Evolutionary conservation across 2,329 filamentous ascomycete species (phyloP), one percentile per base, ranked within the genome.

Genomic region (Epichloe glyceriae): DNA sequence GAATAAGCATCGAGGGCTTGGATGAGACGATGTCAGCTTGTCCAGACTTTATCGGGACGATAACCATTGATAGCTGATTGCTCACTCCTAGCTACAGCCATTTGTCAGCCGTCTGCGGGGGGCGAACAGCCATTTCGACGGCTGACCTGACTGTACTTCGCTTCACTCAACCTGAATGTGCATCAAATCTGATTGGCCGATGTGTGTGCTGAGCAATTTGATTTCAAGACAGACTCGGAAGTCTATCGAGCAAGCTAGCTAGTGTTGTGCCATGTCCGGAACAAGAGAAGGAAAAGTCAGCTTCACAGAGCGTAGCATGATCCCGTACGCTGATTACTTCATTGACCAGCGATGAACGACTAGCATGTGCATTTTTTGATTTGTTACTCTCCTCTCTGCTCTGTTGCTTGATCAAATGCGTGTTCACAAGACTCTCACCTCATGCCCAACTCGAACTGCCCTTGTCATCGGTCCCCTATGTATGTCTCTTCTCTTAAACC

Each of bases 31-130:
- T 20, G 42, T 33, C 42, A 44, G 42, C 42, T 44, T 44, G 20
- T 33, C 26, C n/a, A 26, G 22, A 33, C n/a, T 4, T n/a, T 4
- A 14, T 26, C 20, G 10, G 17, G 22, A n/a, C 22, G 22, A 20
- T 22, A 26, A n/a, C 39, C 39, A 14, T 41, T 41, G 39, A 41
- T 11, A 14, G 35, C 15, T 6, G 35, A 12, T 30, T 38, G 37
- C 37, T 38, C 5, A 38, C 37, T 38, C 30, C 30, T 4, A 8
- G 12, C 46, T 39, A 39, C 46, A 35, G 46, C 22, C n/a, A 47
- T 47, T 47, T 47, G 46, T 47, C 33, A 47, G 46, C 46, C 46
- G 46, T n/a, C n/a, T n/a, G n/a, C n/a, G n/a, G n/a, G n/a, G n/a
- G n/a, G n/a, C n/a, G n/a, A n/a, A n/a, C n/a, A n/a, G n/a, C n/a